Conservation (phyloP, 768 basidiomycete species). For the Hydnum rufescens region DNA sequence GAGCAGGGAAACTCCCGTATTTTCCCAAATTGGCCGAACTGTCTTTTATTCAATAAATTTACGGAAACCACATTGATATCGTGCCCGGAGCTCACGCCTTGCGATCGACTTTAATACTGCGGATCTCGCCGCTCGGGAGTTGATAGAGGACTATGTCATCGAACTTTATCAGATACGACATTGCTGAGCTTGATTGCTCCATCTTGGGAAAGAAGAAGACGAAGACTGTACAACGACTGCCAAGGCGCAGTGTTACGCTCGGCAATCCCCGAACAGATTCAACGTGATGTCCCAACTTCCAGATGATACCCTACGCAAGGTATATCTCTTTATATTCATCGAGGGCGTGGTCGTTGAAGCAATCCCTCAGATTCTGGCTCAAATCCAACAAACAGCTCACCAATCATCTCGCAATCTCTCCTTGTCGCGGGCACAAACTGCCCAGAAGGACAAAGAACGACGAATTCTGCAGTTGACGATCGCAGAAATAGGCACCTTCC, state of each 20-base stretch:
- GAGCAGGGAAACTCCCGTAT: constrained; percentile 63
- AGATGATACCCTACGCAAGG: constrained; percentile 72
- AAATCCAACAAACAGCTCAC: constrained; percentile 82
- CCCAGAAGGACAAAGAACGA: constrained; percentile 71
- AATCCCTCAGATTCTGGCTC: constrained; percentile 52
- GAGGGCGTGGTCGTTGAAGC: neutral
- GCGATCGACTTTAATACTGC: constrained; percentile 49
- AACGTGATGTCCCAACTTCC: constrained; percentile 34
- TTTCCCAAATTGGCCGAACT: constrained; percentile 65
- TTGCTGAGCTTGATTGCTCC: neutral
- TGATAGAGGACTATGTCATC: constrained; percentile 51
- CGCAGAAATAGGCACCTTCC: constrained; percentile 51
- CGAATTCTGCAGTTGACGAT: constrained; percentile 79
- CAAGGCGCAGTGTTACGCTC: neutral
- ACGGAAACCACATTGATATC: too few relatives aligned
- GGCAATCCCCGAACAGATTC: neutral
- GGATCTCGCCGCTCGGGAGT: constrained; percentile 62
- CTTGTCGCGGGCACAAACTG: constrained; percentile 51
- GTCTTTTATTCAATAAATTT: too few relatives aligned
- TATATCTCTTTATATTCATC: constrained; percentile 14
- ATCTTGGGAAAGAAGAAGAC: neutral
- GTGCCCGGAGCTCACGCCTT: constrained; percentile 34
- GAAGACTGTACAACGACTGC: neutral
- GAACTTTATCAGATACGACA: neutral
- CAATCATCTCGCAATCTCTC: constrained; percentile 66